Conservation (phyloP, 1,139 yeast species). For the Suhomyces kunorum region DNA sequence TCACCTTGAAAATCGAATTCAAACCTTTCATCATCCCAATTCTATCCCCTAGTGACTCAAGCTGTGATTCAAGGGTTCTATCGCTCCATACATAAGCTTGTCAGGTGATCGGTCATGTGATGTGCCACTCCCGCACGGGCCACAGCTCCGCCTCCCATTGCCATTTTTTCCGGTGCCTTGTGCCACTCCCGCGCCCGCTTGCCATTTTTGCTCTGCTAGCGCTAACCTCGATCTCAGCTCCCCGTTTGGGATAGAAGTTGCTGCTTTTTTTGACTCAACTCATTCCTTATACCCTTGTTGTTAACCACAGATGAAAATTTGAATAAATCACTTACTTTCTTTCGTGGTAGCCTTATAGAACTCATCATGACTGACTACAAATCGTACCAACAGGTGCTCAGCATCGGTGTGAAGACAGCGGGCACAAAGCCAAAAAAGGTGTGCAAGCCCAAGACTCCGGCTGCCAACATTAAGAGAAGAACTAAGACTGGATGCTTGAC, state of each 20-base stretch:
- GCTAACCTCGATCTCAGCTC: constrained; percentile 17
- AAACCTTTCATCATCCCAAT: too few relatives aligned
- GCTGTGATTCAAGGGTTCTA: too few relatives aligned
- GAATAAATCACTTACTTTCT: background rate
- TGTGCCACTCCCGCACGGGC: too few relatives aligned
- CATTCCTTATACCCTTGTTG: background rate
- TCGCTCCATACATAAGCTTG: background rate
- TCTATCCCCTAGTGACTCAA: too few relatives aligned
- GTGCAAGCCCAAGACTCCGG: constrained; percentile 19
- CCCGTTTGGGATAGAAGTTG: constrained; percentile 14
- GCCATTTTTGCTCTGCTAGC: constrained; percentile 9
- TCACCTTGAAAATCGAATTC: too few relatives aligned
- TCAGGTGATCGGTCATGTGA: background rate
- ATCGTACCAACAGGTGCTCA: constrained; percentile 45
- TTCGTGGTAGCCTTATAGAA: background rate
- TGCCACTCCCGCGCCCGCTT: constrained; percentile 3
- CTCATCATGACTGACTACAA: constrained; percentile 30
- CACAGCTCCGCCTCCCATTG: background rate
- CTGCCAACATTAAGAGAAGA: constrained; percentile 39
- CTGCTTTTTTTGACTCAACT: constrained; percentile 5
- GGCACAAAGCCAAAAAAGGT: constrained; percentile 18
- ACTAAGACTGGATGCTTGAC: constrained; percentile 79
- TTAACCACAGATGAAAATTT: background rate
- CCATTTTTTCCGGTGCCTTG: constrained; percentile 2
- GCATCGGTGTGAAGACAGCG: constrained; percentile 29